Base-by-base conservation (phyloP, 306 rosid species). In the Canavalia ensiformis region DNA sequence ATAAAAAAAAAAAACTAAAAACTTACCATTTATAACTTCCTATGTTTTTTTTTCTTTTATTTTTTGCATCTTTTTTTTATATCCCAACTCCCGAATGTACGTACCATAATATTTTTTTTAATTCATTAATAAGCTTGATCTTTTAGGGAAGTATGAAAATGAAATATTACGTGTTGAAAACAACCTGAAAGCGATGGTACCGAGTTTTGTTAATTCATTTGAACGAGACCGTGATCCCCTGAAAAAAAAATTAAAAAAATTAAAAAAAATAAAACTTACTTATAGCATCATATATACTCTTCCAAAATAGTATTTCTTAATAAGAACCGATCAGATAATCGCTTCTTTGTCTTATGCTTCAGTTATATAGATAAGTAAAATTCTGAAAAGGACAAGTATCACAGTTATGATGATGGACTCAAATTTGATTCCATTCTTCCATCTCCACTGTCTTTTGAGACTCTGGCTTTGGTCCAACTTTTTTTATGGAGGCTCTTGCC, bases 161-260 rank as follows among this genome's bases (percentile, higher is more conserved):
- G 81, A 46, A 51, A 9, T 6, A 28, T 11, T 18, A 8, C n/a
- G 4, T 18, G 4, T n/a, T 35, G 74, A 64, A 77, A 64, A 51
- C 52, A 64, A 63, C 73, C 11, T 77, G 73, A 64, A 77, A 64
- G 63, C 31, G 29, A 64, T 50, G 64, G 42, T 7, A 46, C 39
- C 51, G 25, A 72, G 37, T 50, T 49, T 60, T 18, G 18, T 7
- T 59, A 41, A 35, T 71, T 37, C 6, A 51, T 71, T 28, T 37
- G 29, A 12, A 28, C 4, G 25, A 28, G 47, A 66, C 30, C 30
- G 12, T 68, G 57, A 62, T 34, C 8, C 7, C 54, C 28, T 82
- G 85, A 82, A 75, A 82, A 12, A 56, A 71, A 82, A 82, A 29
- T 47, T 67, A 46, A 9, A 65, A 46, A 18, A 62, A 59, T 70